Evolutionary conservation across 192 early-diverging fungal genomes (phyloP), one percentile per base, ranked within the genome.

Genomic region (Funneliformis mosseae): DNA sequence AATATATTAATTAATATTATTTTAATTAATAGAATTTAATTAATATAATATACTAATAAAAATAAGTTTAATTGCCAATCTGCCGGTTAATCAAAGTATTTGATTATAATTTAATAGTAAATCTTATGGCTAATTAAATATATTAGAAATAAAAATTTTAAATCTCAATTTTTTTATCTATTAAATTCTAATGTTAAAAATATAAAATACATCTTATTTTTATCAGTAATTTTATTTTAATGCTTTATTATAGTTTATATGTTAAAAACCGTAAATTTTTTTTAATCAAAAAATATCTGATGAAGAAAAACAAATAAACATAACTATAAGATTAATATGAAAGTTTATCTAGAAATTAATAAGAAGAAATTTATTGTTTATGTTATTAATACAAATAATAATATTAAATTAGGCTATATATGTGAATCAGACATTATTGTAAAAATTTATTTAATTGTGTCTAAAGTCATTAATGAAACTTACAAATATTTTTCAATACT

Each of bases 151-250:
- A n/a, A 11, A 7, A 27, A 27, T 64, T 64, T 64, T 27, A 69
- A 69, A 69, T 69, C 67, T 69, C 38, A 25, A 14, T 69, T 69
- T 69, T 38, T 42, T 69, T 16, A 69, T 4, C 28, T 8, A 66
- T 28, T 66, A 66, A 66, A 3, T 27, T 69, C 16, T 25, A 11
- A 69, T 69, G 39, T 41, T 4, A 69, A 69, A 33, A 69, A 69
- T 11, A 38, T 41, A 42, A 39, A 69, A 9, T 42, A 39, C 66
- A 39, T 39, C 66, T 68, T 39, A 10, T 39, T 68, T 28, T 7
- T 39, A 39, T 28, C 39, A 6, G 6, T 39, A 68, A 68, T 23
- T 28, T 68, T 68, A 8, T 68, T 39, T 18, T 39, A 68, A 12
- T 1, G 39, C 25, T 38, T 67, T 38, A 67, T 67, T 67, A 38